These are phyloP conservation scores for Apiospora saccharicola DNA, from an alignment of 2,329 filamentous ascomycete genomes.

Conservation along the genomic window DNA sequence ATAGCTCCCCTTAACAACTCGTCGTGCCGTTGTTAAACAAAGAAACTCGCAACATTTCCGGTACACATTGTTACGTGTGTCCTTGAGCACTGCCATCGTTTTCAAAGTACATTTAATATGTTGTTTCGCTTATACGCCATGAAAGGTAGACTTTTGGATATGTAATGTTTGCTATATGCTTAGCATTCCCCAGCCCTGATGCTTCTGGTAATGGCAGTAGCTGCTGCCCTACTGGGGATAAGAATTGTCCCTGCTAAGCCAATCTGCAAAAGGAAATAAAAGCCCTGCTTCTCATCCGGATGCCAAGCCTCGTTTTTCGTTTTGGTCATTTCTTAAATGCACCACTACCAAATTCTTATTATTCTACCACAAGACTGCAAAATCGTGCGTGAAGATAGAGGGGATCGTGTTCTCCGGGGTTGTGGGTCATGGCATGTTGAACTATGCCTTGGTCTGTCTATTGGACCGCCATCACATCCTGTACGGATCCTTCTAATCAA, in stretches of 20 bases:
- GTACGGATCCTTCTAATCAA: constrained; percentile 55
- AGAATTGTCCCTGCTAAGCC: not conserved
- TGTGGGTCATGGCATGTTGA: not conserved
- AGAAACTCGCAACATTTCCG: not conserved
- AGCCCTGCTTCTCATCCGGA: not conserved
- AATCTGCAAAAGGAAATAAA: not conserved
- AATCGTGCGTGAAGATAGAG: not conserved
- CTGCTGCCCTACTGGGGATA: not conserved
- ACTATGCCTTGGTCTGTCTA: not conserved
- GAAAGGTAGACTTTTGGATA: not conserved
- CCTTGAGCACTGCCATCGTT: not conserved
- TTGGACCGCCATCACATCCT: not conserved
- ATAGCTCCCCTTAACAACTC: not conserved
- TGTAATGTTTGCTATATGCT: not conserved
- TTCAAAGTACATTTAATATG: too few relatives aligned
- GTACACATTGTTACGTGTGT: not conserved
- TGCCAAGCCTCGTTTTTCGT: not conserved
- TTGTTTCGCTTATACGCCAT: not conserved
- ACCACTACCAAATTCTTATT: not conserved
- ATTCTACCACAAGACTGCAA: not conserved
- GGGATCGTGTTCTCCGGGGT: not conserved
- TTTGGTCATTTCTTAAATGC: not conserved
- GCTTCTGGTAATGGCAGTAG: not conserved
- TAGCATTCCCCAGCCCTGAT: not conserved
- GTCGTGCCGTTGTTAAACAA: not conserved